Evolutionary conservation across 2,329 filamentous ascomycete species (phyloP).

Genomic region (Tolypocladium capitatum): DNA sequence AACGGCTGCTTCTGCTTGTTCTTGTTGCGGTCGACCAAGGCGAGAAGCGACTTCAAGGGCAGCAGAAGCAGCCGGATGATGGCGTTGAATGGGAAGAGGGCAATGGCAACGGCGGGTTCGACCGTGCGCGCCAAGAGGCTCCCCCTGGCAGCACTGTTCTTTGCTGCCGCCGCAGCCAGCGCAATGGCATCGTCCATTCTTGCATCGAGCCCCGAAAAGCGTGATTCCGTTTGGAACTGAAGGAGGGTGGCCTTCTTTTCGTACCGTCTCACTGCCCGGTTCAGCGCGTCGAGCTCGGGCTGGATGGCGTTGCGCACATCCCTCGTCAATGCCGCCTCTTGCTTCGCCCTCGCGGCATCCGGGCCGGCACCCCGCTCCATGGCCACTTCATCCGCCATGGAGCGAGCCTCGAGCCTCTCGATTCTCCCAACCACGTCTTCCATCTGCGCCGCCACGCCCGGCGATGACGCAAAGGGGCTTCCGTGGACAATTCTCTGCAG

Average conservation of each 20-base stretch:
- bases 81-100: slow-evolving; percentile 29
- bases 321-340: slow-evolving; percentile 30
- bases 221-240: slow-evolving; percentile 61
- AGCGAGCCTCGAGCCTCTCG: slow-evolving; percentile 52
- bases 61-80: slow-evolving; percentile 26
- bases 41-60: slow-evolving; percentile 25
- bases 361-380: slow-evolving; percentile 14
- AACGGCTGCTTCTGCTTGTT: not conserved
- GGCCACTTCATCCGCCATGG: slow-evolving; percentile 1
- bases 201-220: slow-evolving; percentile 57
- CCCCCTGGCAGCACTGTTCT: slow-evolving; percentile 26
- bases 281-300: slow-evolving; percentile 76
- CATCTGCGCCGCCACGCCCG: slow-evolving; percentile 27
- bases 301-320: slow-evolving; percentile 56
- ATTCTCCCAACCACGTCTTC: slow-evolving; percentile 51
- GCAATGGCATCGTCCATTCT: slow-evolving; percentile 65
- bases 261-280: slow-evolving; percentile 76
- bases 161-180: slow-evolving; percentile 64
- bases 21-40: slow-evolving; percentile 3
- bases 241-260: slow-evolving; percentile 76
- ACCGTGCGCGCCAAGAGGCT: slow-evolving; percentile 23
- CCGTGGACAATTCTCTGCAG: slow-evolving; percentile 60
- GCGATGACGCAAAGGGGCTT: slow-evolving; percentile 27
- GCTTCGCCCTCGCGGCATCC: slow-evolving; percentile 22
- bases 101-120: slow-evolving; percentile 19